phyloP scores from a whole-genome alignment of 2,329 filamentous ascomycete species.

The Arthrocladium fulminans region DNA sequence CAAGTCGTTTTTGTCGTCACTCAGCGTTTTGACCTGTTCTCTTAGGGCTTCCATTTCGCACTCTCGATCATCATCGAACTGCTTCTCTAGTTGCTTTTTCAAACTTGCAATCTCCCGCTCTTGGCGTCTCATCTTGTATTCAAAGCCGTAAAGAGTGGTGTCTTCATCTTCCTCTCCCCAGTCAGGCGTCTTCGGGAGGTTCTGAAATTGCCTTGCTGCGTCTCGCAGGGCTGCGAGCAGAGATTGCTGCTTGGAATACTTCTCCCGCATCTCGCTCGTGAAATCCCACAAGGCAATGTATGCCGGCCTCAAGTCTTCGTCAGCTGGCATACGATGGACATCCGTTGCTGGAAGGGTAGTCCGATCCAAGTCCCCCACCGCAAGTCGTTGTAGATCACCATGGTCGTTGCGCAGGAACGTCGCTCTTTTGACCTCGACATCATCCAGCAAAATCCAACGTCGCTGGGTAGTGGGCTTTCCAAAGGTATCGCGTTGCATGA shows the following conservation, averaged over 20 bases:
- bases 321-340: not conserved
- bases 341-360: not conserved
- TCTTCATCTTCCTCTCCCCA: not conserved
- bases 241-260: not conserved
- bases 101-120: not conserved
- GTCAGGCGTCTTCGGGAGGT: not conserved
- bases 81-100: not conserved
- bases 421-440: not conserved
- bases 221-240: not conserved
- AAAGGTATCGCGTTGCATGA: not conserved
- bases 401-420: not conserved
- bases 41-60: not conserved
- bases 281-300: not conserved
- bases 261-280: not conserved
- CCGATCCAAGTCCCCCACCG: not conserved
- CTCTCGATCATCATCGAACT: not conserved
- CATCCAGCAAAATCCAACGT: not conserved
- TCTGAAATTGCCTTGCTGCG: not conserved
- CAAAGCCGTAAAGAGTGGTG: not conserved
- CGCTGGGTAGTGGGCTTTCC: not conserved
- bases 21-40: not conserved
- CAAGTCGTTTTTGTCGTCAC: not conserved
- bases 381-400: not conserved
- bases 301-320: not conserved
- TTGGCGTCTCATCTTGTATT: not conserved